Conservation (phyloP, 805 yeast species). For the Candida sithepensis region DNA sequence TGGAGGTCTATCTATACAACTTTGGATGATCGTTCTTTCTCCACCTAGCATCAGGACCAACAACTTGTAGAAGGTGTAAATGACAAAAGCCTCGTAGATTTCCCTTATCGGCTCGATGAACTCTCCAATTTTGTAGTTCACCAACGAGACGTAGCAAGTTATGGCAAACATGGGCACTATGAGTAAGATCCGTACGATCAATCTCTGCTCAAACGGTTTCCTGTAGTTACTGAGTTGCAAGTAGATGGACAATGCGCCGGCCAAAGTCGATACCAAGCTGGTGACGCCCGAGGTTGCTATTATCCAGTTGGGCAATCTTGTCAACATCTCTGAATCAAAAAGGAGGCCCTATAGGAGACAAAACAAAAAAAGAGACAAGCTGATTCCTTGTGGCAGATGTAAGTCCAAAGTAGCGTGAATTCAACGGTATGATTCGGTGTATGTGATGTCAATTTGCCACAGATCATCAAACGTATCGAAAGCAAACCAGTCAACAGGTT, state of each 20-base stretch:
- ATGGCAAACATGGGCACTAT: slow-evolving; percentile 80
- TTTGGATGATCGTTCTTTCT: slow-evolving; percentile 75
- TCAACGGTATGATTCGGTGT: no score
- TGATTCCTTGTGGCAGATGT: no score
- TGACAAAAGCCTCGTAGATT: slow-evolving; percentile 92
- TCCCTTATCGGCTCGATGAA: slow-evolving; percentile 76
- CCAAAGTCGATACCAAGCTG: slow-evolving; percentile 30
- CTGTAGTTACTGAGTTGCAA: slow-evolving; percentile 70
- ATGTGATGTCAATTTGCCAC: no score
- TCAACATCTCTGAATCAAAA: neutral
- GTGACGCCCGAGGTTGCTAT: slow-evolving; percentile 22
- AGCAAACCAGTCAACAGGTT: no score
- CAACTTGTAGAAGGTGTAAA: slow-evolving; percentile 85
- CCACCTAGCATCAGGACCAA: slow-evolving; percentile 87
- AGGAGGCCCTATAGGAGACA: neutral
- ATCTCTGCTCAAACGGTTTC: slow-evolving; percentile 83
- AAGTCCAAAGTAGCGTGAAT: no score
- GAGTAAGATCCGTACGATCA: slow-evolving; percentile 75
- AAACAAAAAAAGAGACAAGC: neutral
- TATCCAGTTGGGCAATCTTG: slow-evolving; percentile 12
- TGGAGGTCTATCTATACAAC: slow-evolving; percentile 60
- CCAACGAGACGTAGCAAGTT: slow-evolving; percentile 59
- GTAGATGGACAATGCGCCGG: slow-evolving; percentile 43
- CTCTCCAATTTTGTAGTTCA: slow-evolving; percentile 40
- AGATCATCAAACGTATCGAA: no score